phyloP scores from a whole-genome alignment of 305 asterid species.

The Fraxinus latifolia region DNA sequence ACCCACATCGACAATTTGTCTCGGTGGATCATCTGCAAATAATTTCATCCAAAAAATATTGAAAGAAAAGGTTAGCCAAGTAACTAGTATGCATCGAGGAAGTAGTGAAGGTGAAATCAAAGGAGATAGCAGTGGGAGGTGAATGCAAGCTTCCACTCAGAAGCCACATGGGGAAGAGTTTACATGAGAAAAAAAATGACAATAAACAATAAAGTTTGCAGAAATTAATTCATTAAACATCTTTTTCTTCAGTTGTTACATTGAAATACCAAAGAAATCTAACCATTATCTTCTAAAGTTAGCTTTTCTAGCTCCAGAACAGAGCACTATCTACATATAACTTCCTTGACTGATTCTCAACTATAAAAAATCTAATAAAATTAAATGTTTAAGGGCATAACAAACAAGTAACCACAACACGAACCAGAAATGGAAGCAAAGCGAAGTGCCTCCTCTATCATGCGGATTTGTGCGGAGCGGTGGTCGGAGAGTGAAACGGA shows the following conservation, averaged over 20 bases:
- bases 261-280: background rate
- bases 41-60: background rate
- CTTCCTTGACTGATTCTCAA: background rate
- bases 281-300: background rate
- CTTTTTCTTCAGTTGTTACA: background rate
- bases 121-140: background rate
- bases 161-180: background rate
- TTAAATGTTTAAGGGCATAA: background rate
- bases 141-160: background rate
- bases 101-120: background rate
- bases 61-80: background rate
- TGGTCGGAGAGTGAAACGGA: slow-evolving; percentile 66
- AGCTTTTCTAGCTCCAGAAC: background rate
- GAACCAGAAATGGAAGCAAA: slow-evolving; percentile 71
- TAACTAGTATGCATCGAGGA: background rate
- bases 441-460: slow-evolving; percentile 79
- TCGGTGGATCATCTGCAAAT: slow-evolving; percentile 60
- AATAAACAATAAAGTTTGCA: no score
- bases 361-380: background rate
- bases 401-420: background rate
- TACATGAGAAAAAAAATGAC: no score
- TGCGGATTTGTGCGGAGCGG: slow-evolving; percentile 85
- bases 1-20: slow-evolving; percentile 79
- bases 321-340: background rate
- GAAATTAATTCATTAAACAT: background rate